Conservation (phyloP, 164 flowering plant species). For the Liquidambar formosana region DNA sequence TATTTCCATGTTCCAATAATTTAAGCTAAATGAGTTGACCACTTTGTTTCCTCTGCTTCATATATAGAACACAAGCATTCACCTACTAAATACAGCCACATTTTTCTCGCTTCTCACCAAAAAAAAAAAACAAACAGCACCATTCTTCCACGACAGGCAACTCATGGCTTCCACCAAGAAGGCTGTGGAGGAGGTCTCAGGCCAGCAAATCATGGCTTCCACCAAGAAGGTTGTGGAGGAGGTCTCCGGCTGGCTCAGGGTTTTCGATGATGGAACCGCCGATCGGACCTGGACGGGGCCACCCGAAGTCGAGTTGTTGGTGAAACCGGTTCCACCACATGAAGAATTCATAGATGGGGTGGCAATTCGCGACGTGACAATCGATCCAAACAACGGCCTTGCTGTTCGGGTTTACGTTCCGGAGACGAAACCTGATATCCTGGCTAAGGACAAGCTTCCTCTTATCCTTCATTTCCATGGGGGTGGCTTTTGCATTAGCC, state of each 20-base stretch:
- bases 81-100: too few relatives aligned
- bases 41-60: too few relatives aligned
- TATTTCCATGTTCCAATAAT: too few relatives aligned
- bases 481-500: constrained; percentile 2
- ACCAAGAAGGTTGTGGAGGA: not conserved
- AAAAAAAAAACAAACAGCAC: too few relatives aligned
- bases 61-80: too few relatives aligned
- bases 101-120: too few relatives aligned
- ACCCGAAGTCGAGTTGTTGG: constrained; percentile 3
- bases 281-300: constrained; percentile 12
- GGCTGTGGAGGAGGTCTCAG: constrained; percentile 1
- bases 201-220: constrained; percentile 5
- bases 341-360: constrained; percentile 1
- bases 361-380: constrained; percentile 2
- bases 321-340: constrained; percentile 3
- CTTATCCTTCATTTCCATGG: constrained; percentile 11
- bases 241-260: constrained; percentile 10
- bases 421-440: not conserved
- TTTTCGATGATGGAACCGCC: constrained; percentile 8
- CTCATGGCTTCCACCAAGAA: constrained; percentile 1
- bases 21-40: too few relatives aligned
- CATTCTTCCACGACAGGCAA: too few relatives aligned
- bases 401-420: constrained; percentile 5
- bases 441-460: not conserved
- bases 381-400: constrained; percentile 1